Percentiles rank a stretch among this genome's conserved stretches.
Evolutionary conservation across 2,329 filamentous ascomycete species (phyloP).

Genomic region (Cladorrhinum sp.): DNA sequence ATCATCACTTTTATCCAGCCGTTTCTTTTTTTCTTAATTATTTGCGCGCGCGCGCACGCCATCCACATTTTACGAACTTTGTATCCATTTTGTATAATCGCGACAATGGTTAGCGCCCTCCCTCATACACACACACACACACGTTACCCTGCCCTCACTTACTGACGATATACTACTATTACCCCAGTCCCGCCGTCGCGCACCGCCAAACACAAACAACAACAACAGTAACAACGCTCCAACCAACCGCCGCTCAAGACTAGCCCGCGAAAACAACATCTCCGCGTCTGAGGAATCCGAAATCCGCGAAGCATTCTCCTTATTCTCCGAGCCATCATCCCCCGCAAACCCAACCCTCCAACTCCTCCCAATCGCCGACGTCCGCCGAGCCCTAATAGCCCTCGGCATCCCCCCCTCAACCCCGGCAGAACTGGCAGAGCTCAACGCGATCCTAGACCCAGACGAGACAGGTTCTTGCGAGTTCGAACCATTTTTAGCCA

Average conservation of each 20-base stretch:
- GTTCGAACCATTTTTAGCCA: slow-evolving; percentile 65
- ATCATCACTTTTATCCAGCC: background rate
- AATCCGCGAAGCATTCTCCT: slow-evolving; percentile 82
- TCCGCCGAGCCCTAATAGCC: slow-evolving; percentile 73
- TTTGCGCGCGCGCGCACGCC: background rate
- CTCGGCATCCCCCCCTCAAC: slow-evolving; percentile 68
- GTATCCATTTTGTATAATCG: background rate
- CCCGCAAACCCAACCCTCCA: slow-evolving; percentile 66
- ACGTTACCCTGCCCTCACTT: background rate
- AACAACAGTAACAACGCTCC: background rate
- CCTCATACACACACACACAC: too few species aligned
- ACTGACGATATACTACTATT: background rate
- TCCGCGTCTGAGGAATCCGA: slow-evolving; percentile 80
- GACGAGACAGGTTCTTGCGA: slow-evolving; percentile 71
- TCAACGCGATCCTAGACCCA: slow-evolving; percentile 79
- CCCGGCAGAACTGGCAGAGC: slow-evolving; percentile 67
- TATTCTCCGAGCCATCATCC: slow-evolving; percentile 72
- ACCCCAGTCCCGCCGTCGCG: slow-evolving; percentile 37
- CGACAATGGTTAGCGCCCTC: background rate
- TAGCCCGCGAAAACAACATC: slow-evolving; percentile 89
- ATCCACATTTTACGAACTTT: background rate
- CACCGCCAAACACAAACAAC: slow-evolving; percentile 27
- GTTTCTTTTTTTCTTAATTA: background rate
- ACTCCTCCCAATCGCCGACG: slow-evolving; percentile 64
- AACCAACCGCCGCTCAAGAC: slow-evolving; percentile 67